A percentile compares a stretch with the other conserved stretches of the same genome.
These are phyloP conservation scores for Phytophthora pluvialis DNA, from an alignment of 352 stramenopile species.

Conservation along the genomic window DNA sequence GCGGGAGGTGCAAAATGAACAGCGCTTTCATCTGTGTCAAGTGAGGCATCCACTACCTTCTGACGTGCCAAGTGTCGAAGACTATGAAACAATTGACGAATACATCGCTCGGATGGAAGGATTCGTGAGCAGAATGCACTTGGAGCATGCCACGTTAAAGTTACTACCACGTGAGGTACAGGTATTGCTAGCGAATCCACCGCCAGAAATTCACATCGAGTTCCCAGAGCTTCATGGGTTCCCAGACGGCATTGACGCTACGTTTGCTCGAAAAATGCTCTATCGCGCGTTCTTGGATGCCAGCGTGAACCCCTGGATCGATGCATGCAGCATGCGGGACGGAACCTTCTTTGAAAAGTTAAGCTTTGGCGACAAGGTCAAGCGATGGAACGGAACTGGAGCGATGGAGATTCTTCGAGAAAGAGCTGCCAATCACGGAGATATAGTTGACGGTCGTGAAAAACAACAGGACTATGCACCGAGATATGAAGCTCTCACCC, in stretches of 20 bases:
- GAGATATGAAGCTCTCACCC: constrained; percentile 12
- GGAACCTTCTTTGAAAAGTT: constrained; percentile 11
- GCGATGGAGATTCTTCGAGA: constrained; percentile 16
- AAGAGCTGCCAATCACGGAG: constrained; percentile 3
- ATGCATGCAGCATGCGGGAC: constrained; percentile 13
- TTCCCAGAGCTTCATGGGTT: constrained; percentile 34
- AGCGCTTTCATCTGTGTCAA: constrained; percentile 5
- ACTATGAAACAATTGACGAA: constrained; percentile 21
- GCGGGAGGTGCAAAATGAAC: constrained; percentile 10
- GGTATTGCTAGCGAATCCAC: constrained; percentile 13
- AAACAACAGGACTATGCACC: background rate
- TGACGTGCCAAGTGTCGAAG: background rate
- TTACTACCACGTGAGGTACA: constrained; percentile 25
- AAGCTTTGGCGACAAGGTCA: constrained; percentile 1
- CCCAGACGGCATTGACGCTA: constrained; percentile 25
- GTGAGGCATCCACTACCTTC: background rate
- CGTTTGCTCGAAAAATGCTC: constrained; percentile 27
- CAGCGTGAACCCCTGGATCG: constrained; percentile 22
- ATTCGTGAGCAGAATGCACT: constrained; percentile 10
- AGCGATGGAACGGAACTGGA: constrained; percentile 36
- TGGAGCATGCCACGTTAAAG: background rate
- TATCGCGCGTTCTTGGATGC: constrained; percentile 31
- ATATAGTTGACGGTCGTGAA: constrained; percentile 28
- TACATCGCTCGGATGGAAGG: constrained; percentile 30
- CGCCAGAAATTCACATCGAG: constrained; percentile 25